Base-by-base conservation (phyloP, 1,284 basidiomycete species). In the Cryptococcus maquisensis region DNA sequence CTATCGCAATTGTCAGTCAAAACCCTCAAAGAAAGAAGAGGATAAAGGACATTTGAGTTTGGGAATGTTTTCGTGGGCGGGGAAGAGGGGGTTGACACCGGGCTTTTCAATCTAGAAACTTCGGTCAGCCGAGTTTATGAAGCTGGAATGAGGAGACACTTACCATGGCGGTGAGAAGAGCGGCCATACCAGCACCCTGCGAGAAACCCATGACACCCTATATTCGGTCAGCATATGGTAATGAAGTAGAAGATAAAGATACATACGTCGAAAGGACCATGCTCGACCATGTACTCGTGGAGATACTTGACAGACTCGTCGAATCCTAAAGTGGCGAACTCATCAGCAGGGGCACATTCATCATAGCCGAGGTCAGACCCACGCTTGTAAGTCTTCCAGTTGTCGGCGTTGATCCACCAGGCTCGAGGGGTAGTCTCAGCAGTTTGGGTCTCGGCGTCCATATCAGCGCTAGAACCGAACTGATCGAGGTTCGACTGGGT, bases 141-240 rank as follows among this genome's bases (percentile, higher is more conserved):
- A 38, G 36, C 38, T 47, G 36, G 20, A 51, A n/a, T n/a, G 20
- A 20, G 16, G 16, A 49, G n/a, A 49, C 18, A 42, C 83, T 49
- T 66, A 90, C 89, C 69, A 91, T 69, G 39, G 88, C 86, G 42
- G 86, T 76, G 32, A 92, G 75, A 24, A 90, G 67, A 6, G 83
- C 84, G 26, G 88, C 90, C 78, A 92, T 83, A 13, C 83, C 84
- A 15, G 86, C 90, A 28, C 90, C 90, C 77, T 93, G 89, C 53
- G 87, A 88, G 74, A 90, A 90, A 8, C 88, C 89, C 69, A 93
- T 84, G 16, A 93, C 81, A 28, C 89, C 90, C 86, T 91, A 56
- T 15, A 43, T 39, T 50, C 18, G 46, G 36, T 57, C 40, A 53
- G 44, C 21, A 23, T 43, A 24, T n/a, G 18, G 8, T 24, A 26